phyloP scores from a whole-genome alignment of 163 green algal species.

The Scenedesmus sp. region DNA sequence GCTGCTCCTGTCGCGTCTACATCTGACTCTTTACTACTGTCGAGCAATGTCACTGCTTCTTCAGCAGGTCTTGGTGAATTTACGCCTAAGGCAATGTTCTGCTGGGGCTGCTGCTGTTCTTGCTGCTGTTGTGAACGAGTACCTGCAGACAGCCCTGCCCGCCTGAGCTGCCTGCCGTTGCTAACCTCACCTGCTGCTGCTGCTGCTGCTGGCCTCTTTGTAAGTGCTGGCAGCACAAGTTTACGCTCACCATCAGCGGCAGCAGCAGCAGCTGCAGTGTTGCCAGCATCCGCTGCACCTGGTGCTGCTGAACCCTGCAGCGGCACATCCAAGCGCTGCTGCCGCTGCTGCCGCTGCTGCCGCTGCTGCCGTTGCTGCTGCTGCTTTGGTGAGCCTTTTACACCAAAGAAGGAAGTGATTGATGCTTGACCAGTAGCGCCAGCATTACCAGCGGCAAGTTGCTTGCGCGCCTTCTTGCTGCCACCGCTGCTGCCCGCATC shows the following conservation, averaged over 20 bases:
- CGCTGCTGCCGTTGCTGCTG: constrained; percentile 8
- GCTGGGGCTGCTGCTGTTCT: constrained; percentile 18
- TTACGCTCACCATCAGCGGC: neutral
- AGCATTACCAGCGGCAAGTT: neutral
- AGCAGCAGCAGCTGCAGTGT: constrained; percentile 28
- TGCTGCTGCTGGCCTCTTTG: neutral
- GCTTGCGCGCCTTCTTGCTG: constrained; percentile 9
- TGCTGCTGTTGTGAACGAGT: neutral
- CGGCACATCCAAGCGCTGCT: neutral
- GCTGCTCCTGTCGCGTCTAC: neutral
- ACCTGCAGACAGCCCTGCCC: neutral
- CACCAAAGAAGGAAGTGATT: constrained; percentile 46
- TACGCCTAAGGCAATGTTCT: neutral
- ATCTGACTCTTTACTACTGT: neutral
- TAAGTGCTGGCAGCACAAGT: constrained; percentile 14
- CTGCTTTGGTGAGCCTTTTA: neutral
- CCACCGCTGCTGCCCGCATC: constrained; percentile 1
- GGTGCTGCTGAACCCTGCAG: neutral
- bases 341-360: constrained; percentile 9
- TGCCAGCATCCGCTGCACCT: constrained; percentile 14
- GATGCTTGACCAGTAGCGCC: neutral
- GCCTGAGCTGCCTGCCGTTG: neutral
- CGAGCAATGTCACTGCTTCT: neutral
- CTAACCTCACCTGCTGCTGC: constrained; percentile 13
- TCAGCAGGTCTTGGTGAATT: neutral